Evolutionary conservation across 805 yeast genomes (phyloP).

Genomic region (Nakazawaea wickerhamii): DNA sequence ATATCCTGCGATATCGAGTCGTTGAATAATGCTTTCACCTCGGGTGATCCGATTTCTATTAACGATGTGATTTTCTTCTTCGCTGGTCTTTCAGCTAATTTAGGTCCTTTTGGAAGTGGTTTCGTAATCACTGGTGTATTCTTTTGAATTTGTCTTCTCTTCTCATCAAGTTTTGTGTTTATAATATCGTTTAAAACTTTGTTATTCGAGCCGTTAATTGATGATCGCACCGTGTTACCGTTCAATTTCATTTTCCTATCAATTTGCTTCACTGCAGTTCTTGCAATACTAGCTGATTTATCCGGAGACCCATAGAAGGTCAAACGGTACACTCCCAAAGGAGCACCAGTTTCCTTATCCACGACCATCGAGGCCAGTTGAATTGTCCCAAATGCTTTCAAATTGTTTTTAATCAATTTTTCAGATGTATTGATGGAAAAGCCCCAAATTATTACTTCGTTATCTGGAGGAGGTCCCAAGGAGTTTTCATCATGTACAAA

Average conservation of each 20-base stretch:
- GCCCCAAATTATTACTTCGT: slow-evolving; percentile 67
- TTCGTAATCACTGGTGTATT: slow-evolving; percentile 15
- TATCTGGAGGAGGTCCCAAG: slow-evolving; percentile 67
- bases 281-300: slow-evolving; percentile 42
- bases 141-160: slow-evolving; percentile 27
- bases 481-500: slow-evolving; percentile 63
- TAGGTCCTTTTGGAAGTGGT: slow-evolving; percentile 10
- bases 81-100: neutral
- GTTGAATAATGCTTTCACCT: slow-evolving; percentile 12
- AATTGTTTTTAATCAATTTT: slow-evolving; percentile 40
- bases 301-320: slow-evolving; percentile 55
- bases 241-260: slow-evolving; percentile 40
- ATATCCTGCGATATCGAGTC: neutral
- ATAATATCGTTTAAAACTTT: slow-evolving; percentile 30
- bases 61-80: slow-evolving; percentile 4
- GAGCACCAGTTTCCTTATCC: slow-evolving; percentile 74
- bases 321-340: slow-evolving; percentile 66
- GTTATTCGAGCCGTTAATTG: slow-evolving; percentile 42
- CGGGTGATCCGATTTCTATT: slow-evolving; percentile 12
- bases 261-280: slow-evolving; percentile 35
- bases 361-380: slow-evolving; percentile 51
- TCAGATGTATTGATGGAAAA: slow-evolving; percentile 51
- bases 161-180: slow-evolving; percentile 31
- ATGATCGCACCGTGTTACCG: slow-evolving; percentile 48
- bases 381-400: slow-evolving; percentile 59